A percentile compares a stretch with the other conserved stretches of the same genome.
Conservation (phyloP, 805 yeast species). For the Metschnikowia henanensis region DNA sequence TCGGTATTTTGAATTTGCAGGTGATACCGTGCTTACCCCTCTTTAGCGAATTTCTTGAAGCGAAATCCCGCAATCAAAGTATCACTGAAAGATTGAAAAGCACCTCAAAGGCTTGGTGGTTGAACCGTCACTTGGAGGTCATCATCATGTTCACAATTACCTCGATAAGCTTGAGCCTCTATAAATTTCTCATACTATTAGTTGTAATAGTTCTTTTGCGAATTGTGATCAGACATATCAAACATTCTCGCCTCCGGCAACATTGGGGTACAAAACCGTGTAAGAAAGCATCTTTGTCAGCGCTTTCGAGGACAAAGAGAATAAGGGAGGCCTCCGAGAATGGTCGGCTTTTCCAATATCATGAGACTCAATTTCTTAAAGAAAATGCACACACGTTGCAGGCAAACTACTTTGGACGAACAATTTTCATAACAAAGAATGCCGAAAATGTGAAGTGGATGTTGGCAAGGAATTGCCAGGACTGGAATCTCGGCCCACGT, state of each 20-base stretch:
- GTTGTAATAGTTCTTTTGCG: not conserved
- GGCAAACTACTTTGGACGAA: not conserved
- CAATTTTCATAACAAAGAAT: constrained; percentile 6
- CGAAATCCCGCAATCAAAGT: too few relatives aligned
- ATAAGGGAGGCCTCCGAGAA: constrained; percentile 1
- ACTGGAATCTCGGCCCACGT: constrained; percentile 12
- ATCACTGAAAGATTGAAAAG: too few relatives aligned
- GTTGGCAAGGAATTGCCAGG: constrained; percentile 9
- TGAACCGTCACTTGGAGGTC: too few relatives aligned
- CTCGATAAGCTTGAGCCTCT: too few relatives aligned
- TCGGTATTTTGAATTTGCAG: not conserved
- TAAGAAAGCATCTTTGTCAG: not conserved
- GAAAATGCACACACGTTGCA: constrained; percentile 6
- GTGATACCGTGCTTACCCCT: not conserved
- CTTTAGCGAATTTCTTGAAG: too few relatives aligned
- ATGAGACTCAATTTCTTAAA: constrained; percentile 2
- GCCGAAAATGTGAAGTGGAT: constrained; percentile 12
- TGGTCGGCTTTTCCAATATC: constrained; percentile 10
- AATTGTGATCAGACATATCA: not conserved
- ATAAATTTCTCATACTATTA: too few relatives aligned
- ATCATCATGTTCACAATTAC: too few relatives aligned
- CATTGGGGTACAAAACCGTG: constrained; percentile 12
- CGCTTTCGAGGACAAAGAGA: not conserved
- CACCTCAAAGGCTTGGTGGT: too few relatives aligned
- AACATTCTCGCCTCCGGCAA: constrained; percentile 4